Base-by-base conservation (phyloP, 2,329 filamentous ascomycete genomes). In the Zasmidium citrigriseum region DNA sequence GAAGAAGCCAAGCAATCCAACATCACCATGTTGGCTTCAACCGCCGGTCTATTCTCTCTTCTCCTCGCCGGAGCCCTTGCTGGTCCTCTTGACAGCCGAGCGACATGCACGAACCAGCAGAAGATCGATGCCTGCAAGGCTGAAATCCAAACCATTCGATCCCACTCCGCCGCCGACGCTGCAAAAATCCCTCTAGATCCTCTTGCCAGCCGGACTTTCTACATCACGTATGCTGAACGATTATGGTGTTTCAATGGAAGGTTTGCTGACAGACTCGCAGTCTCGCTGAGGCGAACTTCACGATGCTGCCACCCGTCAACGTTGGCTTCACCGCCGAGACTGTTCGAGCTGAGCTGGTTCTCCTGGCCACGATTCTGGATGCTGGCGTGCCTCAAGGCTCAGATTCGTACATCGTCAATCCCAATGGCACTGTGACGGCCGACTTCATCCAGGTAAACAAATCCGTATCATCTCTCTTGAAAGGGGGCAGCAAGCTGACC, bases 141-240 rank as follows among this genome's bases (percentile, higher is more conserved):
- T 54, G 58, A 61, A 38, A 57, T 61, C 38, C 48, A 44, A 16
- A 61, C 58, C 34, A 61, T 61, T 46, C 51, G 52, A 11, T 61
- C 58, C 9, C 58, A 55, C 27, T 51, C 46, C 25, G 20, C 27
- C n/a, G 47, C 27, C 18, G 58, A 61, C 20, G 55, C 55, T 20
- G 47, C 50, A 4, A 46, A 52, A 41, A 58, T 58, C 23, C 58
- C 55, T 1, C 51, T 61, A 11, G 55, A 51, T 1, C 58, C 51
- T 9, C 52, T 58, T 22, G 58, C 52, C n/a, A 51, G 44, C 4
- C 45, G 58, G 5, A 58, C 58, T 2, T 61, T 58, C 50, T 51
- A 58, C 22, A 38, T 38, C 22, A 49, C 45, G 44, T 49, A 23
- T 12, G 53, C 5, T 14, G n/a, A 5, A 10, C 24, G 20, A 24